Conservation (phyloP, 306 rosid species). For the Prunus salicina region DNA sequence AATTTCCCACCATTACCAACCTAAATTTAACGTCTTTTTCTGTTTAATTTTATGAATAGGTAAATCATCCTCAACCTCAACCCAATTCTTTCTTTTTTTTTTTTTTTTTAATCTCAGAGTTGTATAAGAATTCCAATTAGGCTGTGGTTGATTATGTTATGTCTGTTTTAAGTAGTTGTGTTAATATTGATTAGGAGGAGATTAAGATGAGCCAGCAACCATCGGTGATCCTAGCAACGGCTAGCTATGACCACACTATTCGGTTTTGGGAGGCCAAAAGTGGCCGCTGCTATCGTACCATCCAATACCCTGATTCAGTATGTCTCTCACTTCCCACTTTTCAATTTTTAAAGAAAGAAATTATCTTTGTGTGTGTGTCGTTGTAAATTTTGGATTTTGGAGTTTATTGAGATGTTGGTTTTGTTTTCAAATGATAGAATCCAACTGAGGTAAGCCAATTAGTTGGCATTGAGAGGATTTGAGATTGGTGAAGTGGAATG, state of each 20-base stretch:
- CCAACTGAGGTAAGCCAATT: background rate
- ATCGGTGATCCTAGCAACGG: conserved; percentile 90
- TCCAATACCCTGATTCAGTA: conserved; percentile 96
- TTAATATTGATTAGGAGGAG: background rate
- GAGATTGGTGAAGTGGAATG: background rate
- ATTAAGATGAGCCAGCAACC: conserved; percentile 84
- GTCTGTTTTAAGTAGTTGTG: background rate
- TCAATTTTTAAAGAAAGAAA: background rate
- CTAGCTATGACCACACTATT: conserved; percentile 95
- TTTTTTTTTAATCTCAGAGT: background rate
- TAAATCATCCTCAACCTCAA: background rate
- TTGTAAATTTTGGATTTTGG: background rate
- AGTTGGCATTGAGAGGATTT: background rate
- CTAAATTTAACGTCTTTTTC: background rate
- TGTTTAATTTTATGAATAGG: conserved; percentile 3
- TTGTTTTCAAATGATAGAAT: background rate
- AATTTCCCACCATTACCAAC: background rate
- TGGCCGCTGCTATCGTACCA: conserved; percentile 96
- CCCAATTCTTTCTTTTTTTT: background rate
- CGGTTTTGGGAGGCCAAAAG: conserved; percentile 99
- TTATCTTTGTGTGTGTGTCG: background rate
- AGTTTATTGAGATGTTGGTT: background rate
- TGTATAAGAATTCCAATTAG: background rate
- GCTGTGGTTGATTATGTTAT: background rate
- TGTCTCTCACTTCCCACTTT: conserved; percentile 4